phyloP scores from a whole-genome alignment of 2,329 filamentous ascomycete genomes.

The Cadophora sp. region DNA sequence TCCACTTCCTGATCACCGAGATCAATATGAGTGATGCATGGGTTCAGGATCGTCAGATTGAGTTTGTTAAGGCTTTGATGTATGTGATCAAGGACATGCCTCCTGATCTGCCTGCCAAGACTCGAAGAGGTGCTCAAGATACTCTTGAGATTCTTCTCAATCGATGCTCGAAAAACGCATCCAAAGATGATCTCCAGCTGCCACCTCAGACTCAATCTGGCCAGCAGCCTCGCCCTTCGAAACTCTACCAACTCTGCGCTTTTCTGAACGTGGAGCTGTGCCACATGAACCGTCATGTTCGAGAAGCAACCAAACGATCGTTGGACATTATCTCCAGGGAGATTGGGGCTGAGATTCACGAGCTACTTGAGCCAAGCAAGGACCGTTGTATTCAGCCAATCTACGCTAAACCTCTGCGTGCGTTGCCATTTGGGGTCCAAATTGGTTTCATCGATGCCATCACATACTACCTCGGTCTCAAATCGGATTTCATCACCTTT shows the following conservation, averaged over 20 bases:
- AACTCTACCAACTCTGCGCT: constrained; percentile 79
- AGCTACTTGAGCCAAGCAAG: constrained; percentile 88
- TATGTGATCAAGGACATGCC: constrained; percentile 99
- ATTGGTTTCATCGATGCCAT: constrained; percentile 99
- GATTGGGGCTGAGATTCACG: constrained; percentile 79
- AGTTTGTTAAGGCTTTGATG: constrained; percentile 89
- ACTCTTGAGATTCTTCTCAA: constrained; percentile 82
- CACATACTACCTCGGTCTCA: constrained; percentile 90
- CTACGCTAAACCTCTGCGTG: constrained; percentile 92
- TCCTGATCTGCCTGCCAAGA: constrained; percentile 88
- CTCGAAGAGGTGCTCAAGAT: constrained; percentile 80
- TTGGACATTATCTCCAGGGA: constrained; percentile 83
- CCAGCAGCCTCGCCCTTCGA: constrained; percentile 63
- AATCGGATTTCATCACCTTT: constrained; percentile 87
- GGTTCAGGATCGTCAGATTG: constrained; percentile 81
- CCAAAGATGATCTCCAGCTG: constrained; percentile 75
- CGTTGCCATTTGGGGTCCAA: constrained; percentile 91
- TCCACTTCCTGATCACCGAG: constrained; percentile 85
- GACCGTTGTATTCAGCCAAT: constrained; percentile 90
- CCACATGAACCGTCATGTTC: constrained; percentile 95
- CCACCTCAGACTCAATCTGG: constrained; percentile 60
- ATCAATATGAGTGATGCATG: constrained; percentile 84
- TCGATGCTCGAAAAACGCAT: constrained; percentile 78
- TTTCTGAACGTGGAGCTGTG: constrained; percentile 87
- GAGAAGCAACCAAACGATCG: constrained; percentile 82